phyloP scores from a whole-genome alignment of 2,329 filamentous ascomycete species.

The Microdochium trichocladiopsis region DNA sequence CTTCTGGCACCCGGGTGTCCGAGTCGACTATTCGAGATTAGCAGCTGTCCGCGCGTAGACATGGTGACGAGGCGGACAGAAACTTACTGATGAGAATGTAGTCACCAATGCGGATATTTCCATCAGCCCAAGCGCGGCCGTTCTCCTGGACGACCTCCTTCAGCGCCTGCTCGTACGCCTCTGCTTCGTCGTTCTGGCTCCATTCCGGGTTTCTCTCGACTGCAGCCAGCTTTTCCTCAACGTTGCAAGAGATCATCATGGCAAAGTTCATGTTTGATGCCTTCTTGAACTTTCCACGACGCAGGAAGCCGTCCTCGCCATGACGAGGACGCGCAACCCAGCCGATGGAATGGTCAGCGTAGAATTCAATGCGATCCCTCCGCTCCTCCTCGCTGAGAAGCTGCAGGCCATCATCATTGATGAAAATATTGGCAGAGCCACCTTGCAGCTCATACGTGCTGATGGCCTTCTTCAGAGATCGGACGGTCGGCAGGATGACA shows the following conservation, averaged over 20 bases:
- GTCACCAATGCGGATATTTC: constrained; percentile 54
- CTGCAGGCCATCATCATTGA: constrained; percentile 71
- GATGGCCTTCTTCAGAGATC: constrained; percentile 71
- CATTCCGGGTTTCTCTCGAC: constrained; percentile 34
- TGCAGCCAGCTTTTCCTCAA: constrained; percentile 50
- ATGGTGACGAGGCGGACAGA: neutral
- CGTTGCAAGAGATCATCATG: constrained; percentile 51
- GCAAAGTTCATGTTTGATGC: constrained; percentile 73
- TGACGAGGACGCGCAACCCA: constrained; percentile 62
- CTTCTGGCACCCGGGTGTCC: constrained; percentile 60
- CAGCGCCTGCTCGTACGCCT: constrained; percentile 41
- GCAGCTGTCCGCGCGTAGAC: neutral
- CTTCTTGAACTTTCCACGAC: constrained; percentile 62
- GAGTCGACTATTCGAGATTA: constrained; percentile 43
- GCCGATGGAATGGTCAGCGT: constrained; percentile 61
- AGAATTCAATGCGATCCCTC: constrained; percentile 58
- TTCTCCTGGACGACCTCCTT: constrained; percentile 45
- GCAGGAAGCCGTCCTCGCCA: constrained; percentile 52
- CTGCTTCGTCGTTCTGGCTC: constrained; percentile 35
- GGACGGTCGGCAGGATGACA: constrained; percentile 72
- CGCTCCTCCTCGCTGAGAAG: constrained; percentile 56
- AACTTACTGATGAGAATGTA: constrained; percentile 50
- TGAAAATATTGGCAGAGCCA: constrained; percentile 70
- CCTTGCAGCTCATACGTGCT: constrained; percentile 71
- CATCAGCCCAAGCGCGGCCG: constrained; percentile 48